These are phyloP conservation scores for Ophiostoma tasmaniense DNA, from an alignment of 2,329 filamentous ascomycete genomes.

Conservation along the genomic window DNA sequence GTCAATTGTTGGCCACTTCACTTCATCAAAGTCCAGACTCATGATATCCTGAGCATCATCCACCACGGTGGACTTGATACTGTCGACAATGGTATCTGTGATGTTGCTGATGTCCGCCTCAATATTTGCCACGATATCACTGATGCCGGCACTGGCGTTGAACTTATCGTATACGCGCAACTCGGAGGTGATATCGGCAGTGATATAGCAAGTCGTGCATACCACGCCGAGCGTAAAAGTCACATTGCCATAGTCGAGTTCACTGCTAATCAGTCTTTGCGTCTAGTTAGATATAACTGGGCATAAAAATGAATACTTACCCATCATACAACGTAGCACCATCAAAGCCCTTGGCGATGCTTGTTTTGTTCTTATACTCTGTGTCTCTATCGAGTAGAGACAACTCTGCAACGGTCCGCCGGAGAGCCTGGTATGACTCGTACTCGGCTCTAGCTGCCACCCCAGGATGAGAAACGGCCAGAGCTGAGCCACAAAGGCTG, in stretches of 20 bases:
- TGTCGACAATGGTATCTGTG: constrained; percentile 3
- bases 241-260: neutral
- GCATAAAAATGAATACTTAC: neutral
- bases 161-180: neutral
- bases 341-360: constrained; percentile 17
- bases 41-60: constrained; percentile 29
- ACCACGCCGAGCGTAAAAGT: neutral
- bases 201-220: constrained; percentile 18
- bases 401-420: neutral
- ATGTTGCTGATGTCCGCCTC: constrained; percentile 7
- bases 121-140: constrained; percentile 7
- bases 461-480: neutral
- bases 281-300: too few species aligned
- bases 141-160: constrained; percentile 9
- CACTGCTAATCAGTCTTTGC: neutral
- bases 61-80: constrained; percentile 25
- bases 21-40: constrained; percentile 19
- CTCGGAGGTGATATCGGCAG: constrained; percentile 6
- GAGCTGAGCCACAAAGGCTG: neutral
- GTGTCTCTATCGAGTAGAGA: constrained; percentile 1
- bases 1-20: constrained; percentile 23
- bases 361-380: constrained; percentile 10
- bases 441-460: too few species aligned
- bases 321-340: constrained; percentile 10
- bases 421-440: neutral